A percentile compares a stretch with the other conserved stretches of the same genome.
Evolutionary conservation across 306 rosid species (phyloP).

Genomic region (Cucumis cinereus): DNA sequence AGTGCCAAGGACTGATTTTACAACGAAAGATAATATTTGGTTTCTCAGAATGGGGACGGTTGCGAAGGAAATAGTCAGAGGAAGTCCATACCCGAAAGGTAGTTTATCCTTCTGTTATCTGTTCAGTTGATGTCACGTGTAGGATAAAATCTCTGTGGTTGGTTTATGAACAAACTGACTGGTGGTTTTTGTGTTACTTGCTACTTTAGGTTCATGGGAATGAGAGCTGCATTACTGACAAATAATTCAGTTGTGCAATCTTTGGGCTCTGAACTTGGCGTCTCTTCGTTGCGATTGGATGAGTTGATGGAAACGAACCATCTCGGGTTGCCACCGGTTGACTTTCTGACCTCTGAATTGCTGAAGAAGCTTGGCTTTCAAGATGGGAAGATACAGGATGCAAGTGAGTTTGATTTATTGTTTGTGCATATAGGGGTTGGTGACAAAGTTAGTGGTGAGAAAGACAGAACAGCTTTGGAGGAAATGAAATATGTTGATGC

Average conservation of each 20-base stretch:
- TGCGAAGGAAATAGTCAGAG: constrained; percentile 16
- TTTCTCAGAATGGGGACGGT: constrained; percentile 27
- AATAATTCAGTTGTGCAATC: constrained; percentile 48
- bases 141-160: background rate
- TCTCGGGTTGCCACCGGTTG: constrained; percentile 7
- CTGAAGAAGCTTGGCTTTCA: constrained; percentile 72
- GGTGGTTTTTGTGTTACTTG: constrained; percentile 7
- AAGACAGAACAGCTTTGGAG: constrained; percentile 20
- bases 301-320: constrained; percentile 18
- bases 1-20: background rate
- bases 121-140: background rate
- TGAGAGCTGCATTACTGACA: constrained; percentile 72
- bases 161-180: background rate
- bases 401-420: constrained; percentile 52
- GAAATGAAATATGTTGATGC: constrained; percentile 44
- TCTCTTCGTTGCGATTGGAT: constrained; percentile 29
- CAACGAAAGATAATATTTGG: constrained; percentile 6
- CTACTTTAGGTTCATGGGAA: constrained; percentile 82
- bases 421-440: constrained; percentile 67
- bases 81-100: constrained; percentile 60
- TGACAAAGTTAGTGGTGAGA: constrained; percentile 23
- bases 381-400: constrained; percentile 44
- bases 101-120: constrained; percentile 5
- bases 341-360: constrained; percentile 31
- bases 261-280: constrained; percentile 54